Percentiles rank a stretch among this genome's conserved stretches.
Evolutionary conservation across 805 yeast genomes (phyloP).

Genomic region (Spathaspora hagerdaliae): DNA sequence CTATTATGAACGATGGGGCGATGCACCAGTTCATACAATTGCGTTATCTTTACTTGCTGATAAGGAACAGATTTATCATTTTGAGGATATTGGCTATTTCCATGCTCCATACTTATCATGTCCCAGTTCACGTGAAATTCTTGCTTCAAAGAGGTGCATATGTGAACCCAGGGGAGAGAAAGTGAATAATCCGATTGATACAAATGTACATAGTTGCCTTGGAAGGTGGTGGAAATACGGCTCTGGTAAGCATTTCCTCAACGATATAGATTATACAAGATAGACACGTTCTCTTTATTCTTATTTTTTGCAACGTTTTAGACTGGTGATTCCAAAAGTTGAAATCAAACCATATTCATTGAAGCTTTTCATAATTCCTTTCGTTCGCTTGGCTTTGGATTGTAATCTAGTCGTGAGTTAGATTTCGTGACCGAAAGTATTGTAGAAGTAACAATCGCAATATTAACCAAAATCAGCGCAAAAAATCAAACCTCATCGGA

Average conservation of each 20-base stretch:
- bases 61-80: conserved; percentile 36
- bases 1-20: conserved; percentile 62
- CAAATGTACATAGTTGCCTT: conserved; percentile 59
- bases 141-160: conserved; percentile 33
- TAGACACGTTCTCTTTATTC: no score
- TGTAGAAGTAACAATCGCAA: no score
- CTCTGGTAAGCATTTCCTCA: conserved; percentile 53
- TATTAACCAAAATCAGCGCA: no score
- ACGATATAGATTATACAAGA: conserved; percentile 29
- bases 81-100: conserved; percentile 42
- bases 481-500: not conserved
- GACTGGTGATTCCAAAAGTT: no score
- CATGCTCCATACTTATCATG: conserved; percentile 42
- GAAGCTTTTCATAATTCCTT: no score
- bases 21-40: conserved; percentile 45
- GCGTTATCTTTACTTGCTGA: conserved; percentile 33
- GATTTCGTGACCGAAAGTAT: no score
- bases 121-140: conserved; percentile 31
- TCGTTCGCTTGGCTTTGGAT: no score
- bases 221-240: conserved; percentile 75
- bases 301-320: no score
- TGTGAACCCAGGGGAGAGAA: conserved; percentile 23
- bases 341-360: no score
- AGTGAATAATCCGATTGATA: conserved; percentile 26
- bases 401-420: no score